Conservation (phyloP, 768 basidiomycete genomes). For the Tylopilus felleus region DNA sequence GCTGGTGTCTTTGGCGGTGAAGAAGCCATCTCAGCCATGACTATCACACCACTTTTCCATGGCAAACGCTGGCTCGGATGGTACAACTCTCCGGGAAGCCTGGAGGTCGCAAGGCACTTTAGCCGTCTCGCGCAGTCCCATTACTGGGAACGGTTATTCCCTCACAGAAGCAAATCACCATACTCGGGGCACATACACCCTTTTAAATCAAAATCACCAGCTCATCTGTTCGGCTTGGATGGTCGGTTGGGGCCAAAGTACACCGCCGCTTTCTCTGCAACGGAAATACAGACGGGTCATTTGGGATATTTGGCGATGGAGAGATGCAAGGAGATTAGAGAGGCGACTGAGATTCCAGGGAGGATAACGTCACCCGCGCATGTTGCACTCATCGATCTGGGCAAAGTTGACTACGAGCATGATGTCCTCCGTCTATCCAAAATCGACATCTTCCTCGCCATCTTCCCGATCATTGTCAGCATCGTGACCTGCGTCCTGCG, state of each 20-base stretch:
- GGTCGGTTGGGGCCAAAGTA: conserved; percentile 27
- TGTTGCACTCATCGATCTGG: conserved; percentile 20
- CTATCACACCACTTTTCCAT: conserved; percentile 27
- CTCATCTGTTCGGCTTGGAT: conserved; percentile 23
- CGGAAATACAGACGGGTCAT: conserved; percentile 27
- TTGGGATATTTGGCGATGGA: conserved; percentile 27
- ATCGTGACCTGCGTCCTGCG: conserved; percentile 22
- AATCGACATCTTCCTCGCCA: conserved; percentile 3
- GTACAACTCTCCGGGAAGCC: conserved; percentile 35
- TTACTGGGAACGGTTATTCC: conserved; percentile 27
- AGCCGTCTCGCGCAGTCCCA: conserved; percentile 24
- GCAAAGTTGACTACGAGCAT: not conserved
- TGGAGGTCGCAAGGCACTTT: conserved; percentile 28
- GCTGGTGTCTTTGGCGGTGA: conserved; percentile 35
- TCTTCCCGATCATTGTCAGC: conserved; percentile 27
- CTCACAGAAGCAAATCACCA: conserved; percentile 6
- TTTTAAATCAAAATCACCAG: conserved; percentile 14
- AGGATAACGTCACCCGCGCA: conserved; percentile 9
- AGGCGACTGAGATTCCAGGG: conserved; percentile 1
- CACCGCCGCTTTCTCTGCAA: conserved; percentile 25
- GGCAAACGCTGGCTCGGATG: conserved; percentile 32
- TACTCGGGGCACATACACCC: not conserved
- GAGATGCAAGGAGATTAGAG: conserved; percentile 10
- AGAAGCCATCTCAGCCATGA: conserved; percentile 30
- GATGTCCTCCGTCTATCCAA: not conserved